These are phyloP conservation scores for Trichoderma oligosporum DNA, from an alignment of 2,329 filamentous ascomycete species.

Conservation along the genomic window DNA sequence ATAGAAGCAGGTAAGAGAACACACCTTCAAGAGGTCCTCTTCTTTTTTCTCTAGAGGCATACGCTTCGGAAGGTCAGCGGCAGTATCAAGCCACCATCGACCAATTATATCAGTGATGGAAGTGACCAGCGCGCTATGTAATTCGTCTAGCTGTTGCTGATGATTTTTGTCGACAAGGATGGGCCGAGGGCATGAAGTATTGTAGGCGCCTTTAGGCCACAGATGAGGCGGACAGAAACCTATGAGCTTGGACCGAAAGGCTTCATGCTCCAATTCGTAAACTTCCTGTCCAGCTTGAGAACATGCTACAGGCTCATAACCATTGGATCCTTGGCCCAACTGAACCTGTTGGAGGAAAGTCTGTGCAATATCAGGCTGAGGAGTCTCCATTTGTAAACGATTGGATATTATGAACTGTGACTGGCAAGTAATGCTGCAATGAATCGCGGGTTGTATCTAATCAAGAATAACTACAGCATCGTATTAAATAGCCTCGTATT, in stretches of 20 bases:
- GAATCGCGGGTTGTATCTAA: too few species aligned
- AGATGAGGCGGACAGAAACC: conserved; percentile 25
- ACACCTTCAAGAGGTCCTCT: conserved; percentile 30
- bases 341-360: conserved; percentile 24
- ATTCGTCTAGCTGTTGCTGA: conserved; percentile 27
- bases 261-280: conserved; percentile 24
- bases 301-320: conserved; percentile 10
- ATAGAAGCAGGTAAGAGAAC: neutral
- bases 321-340: conserved; percentile 15
- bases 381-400: neutral
- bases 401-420: neutral
- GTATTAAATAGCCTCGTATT: neutral
- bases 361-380: neutral
- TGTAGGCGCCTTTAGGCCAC: conserved; percentile 32
- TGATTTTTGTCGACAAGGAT: conserved; percentile 34
- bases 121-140: conserved; percentile 32
- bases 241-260: conserved; percentile 22
- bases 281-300: neutral
- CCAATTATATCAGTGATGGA: conserved; percentile 37
- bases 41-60: conserved; percentile 35
- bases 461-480: neutral
- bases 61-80: conserved; percentile 30
- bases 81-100: conserved; percentile 37
- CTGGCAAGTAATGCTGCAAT: neutral
- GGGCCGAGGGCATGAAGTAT: conserved; percentile 31